phyloP scores from a whole-genome alignment of 2,329 filamentous ascomycete genomes.

The Cadophora sp. region DNA sequence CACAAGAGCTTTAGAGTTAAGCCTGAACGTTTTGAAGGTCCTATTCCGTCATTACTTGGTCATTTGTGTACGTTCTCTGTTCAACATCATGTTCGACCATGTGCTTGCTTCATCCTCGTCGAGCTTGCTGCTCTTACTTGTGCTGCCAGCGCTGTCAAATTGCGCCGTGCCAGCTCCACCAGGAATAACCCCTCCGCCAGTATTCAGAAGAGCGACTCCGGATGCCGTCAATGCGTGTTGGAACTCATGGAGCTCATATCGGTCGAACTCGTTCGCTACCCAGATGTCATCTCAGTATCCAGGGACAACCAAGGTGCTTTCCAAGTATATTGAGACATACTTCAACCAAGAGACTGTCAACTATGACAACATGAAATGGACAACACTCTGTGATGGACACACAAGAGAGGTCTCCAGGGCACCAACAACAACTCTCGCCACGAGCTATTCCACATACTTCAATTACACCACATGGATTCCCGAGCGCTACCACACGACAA shows the following conservation, averaged over 20 bases:
- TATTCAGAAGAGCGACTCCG: slow-evolving; percentile 4
- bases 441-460: slow-evolving; percentile 5
- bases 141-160: slow-evolving; percentile 2
- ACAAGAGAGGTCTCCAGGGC: slow-evolving; percentile 4
- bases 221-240: not conserved
- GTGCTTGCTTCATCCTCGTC: not conserved
- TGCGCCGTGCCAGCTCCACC: slow-evolving; percentile 3
- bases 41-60: not conserved
- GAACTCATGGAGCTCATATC: slow-evolving; percentile 7
- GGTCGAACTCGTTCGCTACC: not conserved
- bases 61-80: not conserved
- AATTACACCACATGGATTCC: slow-evolving; percentile 1
- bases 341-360: not conserved
- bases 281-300: slow-evolving; percentile 4
- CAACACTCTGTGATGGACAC: slow-evolving; percentile 7
- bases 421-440: not conserved
- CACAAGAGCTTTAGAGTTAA: not conserved
- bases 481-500: slow-evolving; percentile 1
- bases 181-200: slow-evolving; percentile 4
- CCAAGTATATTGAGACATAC: not conserved
- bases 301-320: not conserved
- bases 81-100: slow-evolving; percentile 2
- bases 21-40: slow-evolving; percentile 1
- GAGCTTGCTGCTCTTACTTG: slow-evolving; percentile 1
- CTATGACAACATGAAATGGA: slow-evolving; percentile 2